Evolutionary conservation across 2,329 filamentous ascomycete genomes (phyloP).

Genomic region (Cryphonectria nitschkei): DNA sequence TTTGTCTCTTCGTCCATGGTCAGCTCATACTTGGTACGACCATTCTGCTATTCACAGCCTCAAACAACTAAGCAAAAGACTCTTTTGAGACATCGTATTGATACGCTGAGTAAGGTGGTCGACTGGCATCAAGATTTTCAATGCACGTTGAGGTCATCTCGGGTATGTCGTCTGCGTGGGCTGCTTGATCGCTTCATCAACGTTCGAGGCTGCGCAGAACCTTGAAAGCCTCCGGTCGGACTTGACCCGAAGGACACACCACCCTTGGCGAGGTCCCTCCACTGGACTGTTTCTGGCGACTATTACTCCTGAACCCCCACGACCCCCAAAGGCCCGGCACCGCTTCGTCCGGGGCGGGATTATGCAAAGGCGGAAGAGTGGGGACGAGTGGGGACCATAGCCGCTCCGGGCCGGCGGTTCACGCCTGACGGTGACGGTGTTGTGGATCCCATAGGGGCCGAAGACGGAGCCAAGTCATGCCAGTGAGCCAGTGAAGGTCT

Average conservation of each 20-base stretch:
- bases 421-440: constrained; percentile 7
- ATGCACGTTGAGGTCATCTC: not conserved
- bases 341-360: constrained; percentile 1
- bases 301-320: not conserved
- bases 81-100: not conserved
- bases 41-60: not conserved
- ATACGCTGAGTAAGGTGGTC: not conserved
- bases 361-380: not conserved
- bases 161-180: not conserved
- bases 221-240: not conserved
- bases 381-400: not conserved
- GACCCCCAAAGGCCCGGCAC: not conserved
- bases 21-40: not conserved
- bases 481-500: constrained; percentile 2
- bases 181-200: not conserved
- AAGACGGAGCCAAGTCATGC: constrained; percentile 11
- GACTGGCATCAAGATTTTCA: not conserved
- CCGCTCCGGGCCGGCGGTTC: constrained; percentile 10
- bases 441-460: constrained; percentile 12
- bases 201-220: not conserved
- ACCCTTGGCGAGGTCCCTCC: not conserved
- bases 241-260: not conserved
- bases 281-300: not conserved
- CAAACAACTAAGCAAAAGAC: not conserved
- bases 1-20: not conserved